phyloP scores from a whole-genome alignment of 176 grass and related monocot genomes.

The Ensete ventricosum region DNA sequence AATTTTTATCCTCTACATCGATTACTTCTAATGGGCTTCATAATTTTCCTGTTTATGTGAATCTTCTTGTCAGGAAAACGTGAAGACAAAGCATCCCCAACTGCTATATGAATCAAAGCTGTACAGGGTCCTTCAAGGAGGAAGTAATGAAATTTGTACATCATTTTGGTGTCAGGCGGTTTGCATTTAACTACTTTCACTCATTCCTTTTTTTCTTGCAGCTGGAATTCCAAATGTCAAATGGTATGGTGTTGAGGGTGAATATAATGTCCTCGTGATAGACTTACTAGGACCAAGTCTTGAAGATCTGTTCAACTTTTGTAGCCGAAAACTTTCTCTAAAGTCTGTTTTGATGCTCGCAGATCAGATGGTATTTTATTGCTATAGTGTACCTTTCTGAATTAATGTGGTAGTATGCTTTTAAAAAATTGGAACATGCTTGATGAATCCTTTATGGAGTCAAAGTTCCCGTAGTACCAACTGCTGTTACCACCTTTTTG shows the following conservation, averaged over 20 bases:
- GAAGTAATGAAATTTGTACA: conserved; percentile 51
- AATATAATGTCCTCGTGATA: conserved; percentile 98
- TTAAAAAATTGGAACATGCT: neutral
- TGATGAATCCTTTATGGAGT: neutral
- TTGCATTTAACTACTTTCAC: neutral
- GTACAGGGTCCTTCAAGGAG: conserved; percentile 86
- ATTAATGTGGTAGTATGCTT: neutral
- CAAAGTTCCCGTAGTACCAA: neutral
- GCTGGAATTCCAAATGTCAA: conserved; percentile 86
- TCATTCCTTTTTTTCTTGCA: conserved; percentile 35
- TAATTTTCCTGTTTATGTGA: conserved; percentile 6
- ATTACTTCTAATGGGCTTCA: conserved; percentile 10
- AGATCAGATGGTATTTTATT: conserved; percentile 77
- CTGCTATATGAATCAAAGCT: conserved; percentile 96
- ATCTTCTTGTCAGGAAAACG: conserved; percentile 63
- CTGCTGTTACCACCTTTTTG: too few species aligned
- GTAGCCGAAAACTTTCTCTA: conserved; percentile 88
- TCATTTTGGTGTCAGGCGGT: conserved; percentile 14
- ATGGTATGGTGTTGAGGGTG: conserved; percentile 96
- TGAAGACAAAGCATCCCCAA: conserved; percentile 98
- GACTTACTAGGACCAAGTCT: conserved; percentile 90
- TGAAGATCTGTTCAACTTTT: conserved; percentile 98
- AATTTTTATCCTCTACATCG: neutral
- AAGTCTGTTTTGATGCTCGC: conserved; percentile 99
- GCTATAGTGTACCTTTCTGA: neutral